A percentile compares a stretch with the other conserved stretches of the same genome.
Conservation (phyloP, 805 yeast species). For the Wickerhamia fluorescens region DNA sequence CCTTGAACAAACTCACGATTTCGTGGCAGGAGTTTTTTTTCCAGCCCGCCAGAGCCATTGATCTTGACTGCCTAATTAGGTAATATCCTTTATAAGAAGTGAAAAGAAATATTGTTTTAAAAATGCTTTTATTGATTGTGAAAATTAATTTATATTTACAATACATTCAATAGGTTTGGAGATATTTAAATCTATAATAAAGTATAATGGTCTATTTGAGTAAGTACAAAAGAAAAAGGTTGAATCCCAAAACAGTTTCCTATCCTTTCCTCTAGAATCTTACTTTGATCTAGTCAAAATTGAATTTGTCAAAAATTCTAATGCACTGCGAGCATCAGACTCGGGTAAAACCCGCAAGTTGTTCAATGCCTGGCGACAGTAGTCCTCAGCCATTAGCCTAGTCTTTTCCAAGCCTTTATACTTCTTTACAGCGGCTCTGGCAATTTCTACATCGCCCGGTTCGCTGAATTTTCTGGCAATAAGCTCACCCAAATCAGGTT, state of each 20-base stretch:
- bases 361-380: constrained; percentile 66
- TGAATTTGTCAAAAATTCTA: constrained; percentile 77
- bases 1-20: constrained; percentile 1
- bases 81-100: constrained; percentile 2
- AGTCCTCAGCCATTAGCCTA: constrained; percentile 64
- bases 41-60: neutral
- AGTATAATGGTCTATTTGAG: no score
- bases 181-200: no score
- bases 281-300: constrained; percentile 75
- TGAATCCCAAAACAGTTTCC: no score
- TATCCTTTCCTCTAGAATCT: no score
- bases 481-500: constrained; percentile 76
- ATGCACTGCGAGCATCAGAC: constrained; percentile 82
- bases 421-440: constrained; percentile 63
- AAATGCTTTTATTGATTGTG: no score
- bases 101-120: no score
- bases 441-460: constrained; percentile 80
- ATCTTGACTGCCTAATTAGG: constrained; percentile 5
- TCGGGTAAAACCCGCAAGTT: constrained; percentile 75
- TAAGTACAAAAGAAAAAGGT: no score
- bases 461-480: constrained; percentile 76
- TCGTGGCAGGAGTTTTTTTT: constrained; percentile 4
- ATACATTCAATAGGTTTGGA: no score
- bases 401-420: constrained; percentile 76
- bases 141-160: constrained; percentile 3